Evolutionary conservation across 2,329 filamentous ascomycete species (phyloP).

Genomic region (Ambrosiella xylebori): DNA sequence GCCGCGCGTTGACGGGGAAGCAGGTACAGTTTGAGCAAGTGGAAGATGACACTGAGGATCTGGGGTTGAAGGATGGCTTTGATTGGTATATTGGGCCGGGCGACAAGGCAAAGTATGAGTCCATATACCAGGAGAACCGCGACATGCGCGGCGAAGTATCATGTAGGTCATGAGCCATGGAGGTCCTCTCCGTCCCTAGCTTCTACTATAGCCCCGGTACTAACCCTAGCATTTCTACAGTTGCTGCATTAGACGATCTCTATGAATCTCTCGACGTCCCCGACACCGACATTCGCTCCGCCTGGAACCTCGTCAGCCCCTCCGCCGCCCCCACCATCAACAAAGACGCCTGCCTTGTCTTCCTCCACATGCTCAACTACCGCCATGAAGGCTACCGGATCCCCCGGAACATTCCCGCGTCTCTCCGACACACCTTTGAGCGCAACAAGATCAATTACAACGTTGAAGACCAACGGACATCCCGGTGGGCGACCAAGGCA

Average conservation of each 20-base stretch:
- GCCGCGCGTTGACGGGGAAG: constrained; percentile 58
- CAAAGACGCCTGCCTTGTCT: constrained; percentile 87
- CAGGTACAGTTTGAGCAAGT: constrained; percentile 72
- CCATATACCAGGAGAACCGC: constrained; percentile 87
- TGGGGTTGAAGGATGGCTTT: constrained; percentile 84
- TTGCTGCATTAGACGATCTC: constrained; percentile 61
- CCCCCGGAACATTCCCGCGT: constrained; percentile 76
- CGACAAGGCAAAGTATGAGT: constrained; percentile 89
- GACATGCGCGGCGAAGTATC: constrained; percentile 71
- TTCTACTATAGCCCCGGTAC: background rate
- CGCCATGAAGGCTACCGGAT: constrained; percentile 91
- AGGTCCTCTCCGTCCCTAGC: background rate
- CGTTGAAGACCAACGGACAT: constrained; percentile 56
- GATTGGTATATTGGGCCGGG: constrained; percentile 97
- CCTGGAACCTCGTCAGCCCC: constrained; percentile 96
- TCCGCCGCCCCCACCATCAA: constrained; percentile 67
- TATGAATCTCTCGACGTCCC: constrained; percentile 66
- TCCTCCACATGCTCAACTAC: constrained; percentile 92
- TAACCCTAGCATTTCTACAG: constrained; percentile 24
- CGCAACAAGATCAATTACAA: constrained; percentile 95
- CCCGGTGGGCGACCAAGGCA: constrained; percentile 62
- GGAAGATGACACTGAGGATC: constrained; percentile 65
- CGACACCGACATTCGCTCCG: constrained; percentile 68
- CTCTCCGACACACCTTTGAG: constrained; percentile 81
- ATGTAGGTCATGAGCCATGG: constrained; percentile 33